Percentiles rank a stretch among this genome's conserved stretches.
Conservation (phyloP, 495 filamentous ascomycete species). For the Podospora tetraspora region DNA sequence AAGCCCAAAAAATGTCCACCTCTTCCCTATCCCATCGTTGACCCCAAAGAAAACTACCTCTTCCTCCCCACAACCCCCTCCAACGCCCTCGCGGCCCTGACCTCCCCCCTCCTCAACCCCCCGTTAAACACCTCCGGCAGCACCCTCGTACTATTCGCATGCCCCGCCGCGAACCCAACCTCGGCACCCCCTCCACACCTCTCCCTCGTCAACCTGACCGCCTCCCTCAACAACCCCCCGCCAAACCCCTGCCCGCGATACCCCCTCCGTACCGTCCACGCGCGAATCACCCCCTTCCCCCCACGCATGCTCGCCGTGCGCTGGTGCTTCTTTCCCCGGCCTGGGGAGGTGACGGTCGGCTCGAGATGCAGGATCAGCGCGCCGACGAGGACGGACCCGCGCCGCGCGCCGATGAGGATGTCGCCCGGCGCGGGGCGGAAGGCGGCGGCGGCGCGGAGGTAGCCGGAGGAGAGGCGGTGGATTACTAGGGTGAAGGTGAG, state of each 20-base stretch:
- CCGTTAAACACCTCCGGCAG: constrained; percentile 56
- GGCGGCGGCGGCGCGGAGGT: constrained; percentile 36
- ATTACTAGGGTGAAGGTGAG: constrained; percentile 37
- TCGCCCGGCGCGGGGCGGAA: constrained; percentile 34
- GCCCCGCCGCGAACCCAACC: constrained; percentile 61
- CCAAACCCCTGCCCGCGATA: constrained; percentile 68
- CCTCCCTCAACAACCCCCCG: constrained; percentile 59
- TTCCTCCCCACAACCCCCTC: constrained; percentile 43
- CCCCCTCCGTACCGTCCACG: constrained; percentile 65
- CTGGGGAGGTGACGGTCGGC: constrained; percentile 11
- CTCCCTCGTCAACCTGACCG: constrained; percentile 52
- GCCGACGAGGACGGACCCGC: constrained; percentile 38
- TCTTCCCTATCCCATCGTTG: background rate
- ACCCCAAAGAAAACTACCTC: constrained; percentile 11
- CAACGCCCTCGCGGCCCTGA: constrained; percentile 46
- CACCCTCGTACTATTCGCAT: constrained; percentile 61
- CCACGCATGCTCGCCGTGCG: constrained; percentile 30
- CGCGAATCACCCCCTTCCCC: constrained; percentile 56
- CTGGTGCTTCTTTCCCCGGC: constrained; percentile 16
- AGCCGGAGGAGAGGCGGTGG: constrained; percentile 38
- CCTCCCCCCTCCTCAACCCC: constrained; percentile 52
- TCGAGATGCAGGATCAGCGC: constrained; percentile 41
- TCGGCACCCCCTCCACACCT: constrained; percentile 51
- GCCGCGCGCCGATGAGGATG: constrained; percentile 38
- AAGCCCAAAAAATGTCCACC: no score